A percentile compares a stretch with the other conserved stretches of the same genome.
These are phyloP conservation scores for Boletus pseudopeckii DNA, from an alignment of 768 basidiomycete species.

Conservation along the genomic window DNA sequence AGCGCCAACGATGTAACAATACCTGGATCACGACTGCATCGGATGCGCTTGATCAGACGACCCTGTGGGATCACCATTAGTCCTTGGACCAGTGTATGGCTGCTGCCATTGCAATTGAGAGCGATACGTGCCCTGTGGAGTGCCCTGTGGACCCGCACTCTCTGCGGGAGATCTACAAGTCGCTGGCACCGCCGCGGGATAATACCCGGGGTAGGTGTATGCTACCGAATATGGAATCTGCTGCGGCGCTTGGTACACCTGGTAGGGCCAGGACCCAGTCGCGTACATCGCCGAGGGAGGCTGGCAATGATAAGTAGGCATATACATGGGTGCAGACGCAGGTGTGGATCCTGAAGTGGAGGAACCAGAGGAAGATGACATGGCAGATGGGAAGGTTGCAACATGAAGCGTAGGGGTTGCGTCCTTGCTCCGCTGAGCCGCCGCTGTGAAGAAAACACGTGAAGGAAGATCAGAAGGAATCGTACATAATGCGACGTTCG, in stretches of 20 bases:
- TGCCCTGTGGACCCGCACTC: slow-evolving; percentile 13
- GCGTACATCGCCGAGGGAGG: slow-evolving; percentile 17
- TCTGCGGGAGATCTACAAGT: slow-evolving; percentile 13
- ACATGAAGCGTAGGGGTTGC: slow-evolving; percentile 19
- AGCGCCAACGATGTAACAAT: not conserved
- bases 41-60: slow-evolving; percentile 16
- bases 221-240: slow-evolving; percentile 20
- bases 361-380: slow-evolving; percentile 19
- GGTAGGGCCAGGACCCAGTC: slow-evolving; percentile 34
- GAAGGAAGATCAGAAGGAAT: slow-evolving; percentile 9
- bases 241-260: slow-evolving; percentile 21
- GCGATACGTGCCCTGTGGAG: slow-evolving; percentile 21
- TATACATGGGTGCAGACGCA: slow-evolving; percentile 19
- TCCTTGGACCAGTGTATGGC: slow-evolving; percentile 36
- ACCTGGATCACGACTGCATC: slow-evolving; percentile 9
- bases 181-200: slow-evolving; percentile 14
- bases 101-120: slow-evolving; percentile 35
- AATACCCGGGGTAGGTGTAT: slow-evolving; percentile 23
- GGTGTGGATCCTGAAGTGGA: slow-evolving; percentile 18
- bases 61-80: slow-evolving; percentile 34
- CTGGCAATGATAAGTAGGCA: slow-evolving; percentile 20
- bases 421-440: slow-evolving; percentile 10
- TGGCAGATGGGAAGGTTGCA: slow-evolving; percentile 23
- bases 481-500: not conserved
- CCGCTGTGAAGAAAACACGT: slow-evolving; percentile 12